phyloP scores from a whole-genome alignment of 23 red algal genomes.

The Agarophyton chilense region DNA sequence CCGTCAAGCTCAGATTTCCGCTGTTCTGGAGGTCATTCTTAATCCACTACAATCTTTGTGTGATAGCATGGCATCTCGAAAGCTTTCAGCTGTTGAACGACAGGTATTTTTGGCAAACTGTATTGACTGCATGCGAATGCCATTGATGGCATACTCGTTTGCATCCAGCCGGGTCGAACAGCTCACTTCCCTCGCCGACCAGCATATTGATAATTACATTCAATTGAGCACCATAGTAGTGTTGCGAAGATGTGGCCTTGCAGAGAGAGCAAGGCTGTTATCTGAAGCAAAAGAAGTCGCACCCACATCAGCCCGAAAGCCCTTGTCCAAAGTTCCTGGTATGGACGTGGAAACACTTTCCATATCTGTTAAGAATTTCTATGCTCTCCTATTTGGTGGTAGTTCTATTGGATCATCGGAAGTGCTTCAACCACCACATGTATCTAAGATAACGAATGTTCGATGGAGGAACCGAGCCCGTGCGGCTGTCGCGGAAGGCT shows the following conservation, averaged over 20 bases:
- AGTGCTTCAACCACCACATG: slow-evolving; percentile 68
- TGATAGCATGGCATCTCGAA: slow-evolving; percentile 41
- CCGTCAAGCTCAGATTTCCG: slow-evolving; percentile 61
- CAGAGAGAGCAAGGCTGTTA: slow-evolving; percentile 62
- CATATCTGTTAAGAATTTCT: slow-evolving; percentile 87
- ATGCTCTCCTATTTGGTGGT: slow-evolving; percentile 78
- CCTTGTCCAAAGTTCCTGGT: slow-evolving; percentile 59
- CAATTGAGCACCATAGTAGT: slow-evolving; percentile 54
- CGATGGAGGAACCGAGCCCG: slow-evolving; percentile 68
- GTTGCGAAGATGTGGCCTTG: slow-evolving; percentile 66
- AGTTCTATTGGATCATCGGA: slow-evolving; percentile 57
- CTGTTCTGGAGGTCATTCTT: slow-evolving; percentile 82
- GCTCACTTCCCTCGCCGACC: slow-evolving; percentile 65
- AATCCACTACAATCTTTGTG: slow-evolving; percentile 78
- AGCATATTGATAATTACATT: slow-evolving; percentile 84
- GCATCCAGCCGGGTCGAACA: slow-evolving; percentile 74
- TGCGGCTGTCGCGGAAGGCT: slow-evolving; percentile 52
- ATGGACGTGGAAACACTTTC: slow-evolving; percentile 92
- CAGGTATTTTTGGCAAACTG: slow-evolving; percentile 90
- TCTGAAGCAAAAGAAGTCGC: slow-evolving; percentile 47
- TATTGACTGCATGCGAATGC: slow-evolving; percentile 81
- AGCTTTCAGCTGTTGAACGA: slow-evolving; percentile 51
- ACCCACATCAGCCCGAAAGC: slow-evolving; percentile 4
- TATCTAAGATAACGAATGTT: slow-evolving; percentile 69
- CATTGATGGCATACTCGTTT: slow-evolving; percentile 74